phyloP scores from a whole-genome alignment of 2,329 filamentous ascomycete genomes.

The Diplodia sapinea region DNA sequence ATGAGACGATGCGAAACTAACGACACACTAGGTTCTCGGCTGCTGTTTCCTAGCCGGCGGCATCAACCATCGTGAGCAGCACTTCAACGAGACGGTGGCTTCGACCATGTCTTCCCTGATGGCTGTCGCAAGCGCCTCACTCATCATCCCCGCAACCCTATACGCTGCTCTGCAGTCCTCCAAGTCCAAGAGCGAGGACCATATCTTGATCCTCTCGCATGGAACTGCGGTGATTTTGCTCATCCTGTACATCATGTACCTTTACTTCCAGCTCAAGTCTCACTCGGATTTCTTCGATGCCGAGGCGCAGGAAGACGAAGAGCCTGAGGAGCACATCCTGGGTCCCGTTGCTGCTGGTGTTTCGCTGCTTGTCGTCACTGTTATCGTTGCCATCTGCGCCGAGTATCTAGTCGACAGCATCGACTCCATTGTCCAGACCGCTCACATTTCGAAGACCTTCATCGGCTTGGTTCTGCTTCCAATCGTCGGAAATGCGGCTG shows the following conservation, averaged over 20 bases:
- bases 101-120: slow-evolving; percentile 73
- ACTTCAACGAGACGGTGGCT: slow-evolving; percentile 76
- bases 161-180: slow-evolving; percentile 54
- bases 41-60: slow-evolving; percentile 61
- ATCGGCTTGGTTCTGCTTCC: slow-evolving; percentile 63
- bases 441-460: slow-evolving; percentile 61
- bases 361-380: slow-evolving; percentile 55
- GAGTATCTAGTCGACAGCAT: slow-evolving; percentile 62
- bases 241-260: slow-evolving; percentile 60
- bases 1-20: slow-evolving; percentile 73
- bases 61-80: slow-evolving; percentile 51
- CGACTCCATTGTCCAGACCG: slow-evolving; percentile 58
- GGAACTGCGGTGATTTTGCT: slow-evolving; percentile 62
- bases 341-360: slow-evolving; percentile 53
- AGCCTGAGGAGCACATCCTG: slow-evolving; percentile 49
- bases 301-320: slow-evolving; percentile 42
- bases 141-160: slow-evolving; percentile 61
- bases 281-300: slow-evolving; percentile 54
- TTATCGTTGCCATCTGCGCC: slow-evolving; percentile 58
- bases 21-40: slow-evolving; percentile 50
- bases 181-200: slow-evolving; percentile 49
- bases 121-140: slow-evolving; percentile 60
- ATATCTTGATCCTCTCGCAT: slow-evolving; percentile 58
- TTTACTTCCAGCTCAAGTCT: slow-evolving; percentile 61
- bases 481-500: slow-evolving; percentile 63